A percentile compares a stretch with the other conserved stretches of the same genome.
phyloP scores from a whole-genome alignment of 2,329 filamentous ascomycete genomes.

The Apiospora arundinis region DNA sequence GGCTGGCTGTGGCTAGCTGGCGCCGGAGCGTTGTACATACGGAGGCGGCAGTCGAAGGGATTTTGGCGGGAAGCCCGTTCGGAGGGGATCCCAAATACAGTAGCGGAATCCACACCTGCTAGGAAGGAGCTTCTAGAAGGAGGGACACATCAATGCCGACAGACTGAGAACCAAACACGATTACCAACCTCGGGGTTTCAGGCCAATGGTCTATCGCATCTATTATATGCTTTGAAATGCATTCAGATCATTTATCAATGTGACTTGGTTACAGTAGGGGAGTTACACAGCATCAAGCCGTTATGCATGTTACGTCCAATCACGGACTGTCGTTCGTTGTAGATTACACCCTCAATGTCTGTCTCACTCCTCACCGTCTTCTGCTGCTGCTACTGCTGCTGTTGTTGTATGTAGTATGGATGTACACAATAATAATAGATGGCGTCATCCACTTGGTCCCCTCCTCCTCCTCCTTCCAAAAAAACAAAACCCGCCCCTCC shows the following conservation, averaged over 20 bases:
- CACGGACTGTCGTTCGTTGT: neutral
- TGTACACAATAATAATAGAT: neutral
- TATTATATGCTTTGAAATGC: neutral
- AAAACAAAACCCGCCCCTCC: neutral
- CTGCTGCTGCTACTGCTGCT: neutral
- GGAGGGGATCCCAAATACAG: neutral
- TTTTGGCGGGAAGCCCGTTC: neutral
- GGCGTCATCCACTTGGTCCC: constrained; percentile 2
- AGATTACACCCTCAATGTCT: neutral
- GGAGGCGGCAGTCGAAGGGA: neutral
- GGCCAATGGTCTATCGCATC: neutral
- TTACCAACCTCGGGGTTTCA: neutral
- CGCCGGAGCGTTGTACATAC: constrained; percentile 4
- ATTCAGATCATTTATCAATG: neutral
- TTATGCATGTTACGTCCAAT: neutral
- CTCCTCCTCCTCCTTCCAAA: neutral
- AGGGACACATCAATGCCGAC: neutral
- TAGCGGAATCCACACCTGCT: neutral
- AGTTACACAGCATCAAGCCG: neutral
- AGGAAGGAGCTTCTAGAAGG: constrained; percentile 18
- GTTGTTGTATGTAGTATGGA: too few species aligned
- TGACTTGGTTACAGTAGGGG: neutral
- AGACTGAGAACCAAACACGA: too few species aligned
- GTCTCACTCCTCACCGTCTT: neutral
- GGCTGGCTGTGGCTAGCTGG: neutral